Evolutionary conservation across 1,284 basidiomycete species (phyloP), one percentile per base, ranked within the genome.

Genomic region (Sphagnurus paluster): DNA sequence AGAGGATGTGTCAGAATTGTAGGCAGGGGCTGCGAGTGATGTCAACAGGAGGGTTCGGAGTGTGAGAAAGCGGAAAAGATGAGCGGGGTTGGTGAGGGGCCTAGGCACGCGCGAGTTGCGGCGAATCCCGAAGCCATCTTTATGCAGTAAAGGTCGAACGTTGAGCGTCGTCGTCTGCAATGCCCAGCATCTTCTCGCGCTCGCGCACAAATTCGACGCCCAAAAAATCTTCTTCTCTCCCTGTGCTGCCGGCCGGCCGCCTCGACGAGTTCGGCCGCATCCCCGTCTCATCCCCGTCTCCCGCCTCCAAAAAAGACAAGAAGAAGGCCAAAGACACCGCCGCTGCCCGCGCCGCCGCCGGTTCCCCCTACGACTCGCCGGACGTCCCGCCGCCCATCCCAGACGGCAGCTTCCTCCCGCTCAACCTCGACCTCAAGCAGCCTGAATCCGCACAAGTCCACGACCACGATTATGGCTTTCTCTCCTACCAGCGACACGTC

Each of bases 261-360:
- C 54, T 61, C 39, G 85, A 88, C 69, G 86, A 88, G 70, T 87
- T 87, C 56, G 86, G 85, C 40, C 69, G 80, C 48, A 72, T 80
- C 49, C 61, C 66, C 49, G 72, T 50, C 62, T 63, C 50, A 71
- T 44, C 35, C 40, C 48, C 57, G 43, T 35, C 58, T 24, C 52
- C 58, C 17, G 51, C 59, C 26, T 61, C 62, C 16, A 71, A 69
- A 67, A 79, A 76, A 65, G 77, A 77, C 59, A 77, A 75, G 67
- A 82, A 79, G 70, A 78, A 74, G 62, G 68, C 61, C 17, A 69
- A 71, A 35, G 73, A 74, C 48, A 56, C 67, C 1, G 56, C 66
- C 17, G 65, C 53, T 33, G 60, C 62, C 29, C 40, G 45, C 32
- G 54, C 55, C 29, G 64, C 69, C 39, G 47, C 54, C 45, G 65